Conservation (phyloP, 345 rosid genomes). For the Cardamine resedifolia region DNA sequence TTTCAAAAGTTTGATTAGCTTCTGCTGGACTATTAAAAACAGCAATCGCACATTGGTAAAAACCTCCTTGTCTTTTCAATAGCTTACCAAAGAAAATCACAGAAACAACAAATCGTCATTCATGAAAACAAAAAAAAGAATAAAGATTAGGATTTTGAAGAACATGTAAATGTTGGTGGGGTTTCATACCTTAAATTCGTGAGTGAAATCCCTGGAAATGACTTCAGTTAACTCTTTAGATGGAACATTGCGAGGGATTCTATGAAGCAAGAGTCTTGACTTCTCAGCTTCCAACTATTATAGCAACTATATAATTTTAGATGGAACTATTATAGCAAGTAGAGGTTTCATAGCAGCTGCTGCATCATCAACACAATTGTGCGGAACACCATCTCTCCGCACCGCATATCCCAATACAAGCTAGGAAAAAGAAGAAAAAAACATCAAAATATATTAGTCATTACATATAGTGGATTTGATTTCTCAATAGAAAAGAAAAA, state of each 20-base stretch:
- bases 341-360: slow-evolving; percentile 74
- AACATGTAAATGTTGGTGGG: too few species aligned
- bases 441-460: neutral
- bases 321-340: slow-evolving; percentile 59
- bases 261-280: slow-evolving; percentile 66
- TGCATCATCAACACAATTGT: slow-evolving; percentile 74
- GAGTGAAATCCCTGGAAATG: slow-evolving; percentile 46
- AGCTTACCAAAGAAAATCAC: slow-evolving; percentile 33
- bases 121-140: too few species aligned
- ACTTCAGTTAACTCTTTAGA: too few species aligned
- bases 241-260: slow-evolving; percentile 52
- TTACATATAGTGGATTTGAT: neutral
- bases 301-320: too few species aligned
- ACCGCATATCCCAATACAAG: slow-evolving; percentile 61
- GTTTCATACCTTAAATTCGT: slow-evolving; percentile 51
- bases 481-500: too few species aligned
- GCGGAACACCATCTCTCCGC: slow-evolving; percentile 58
- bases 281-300: too few species aligned
- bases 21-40: slow-evolving; percentile 49
- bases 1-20: slow-evolving; percentile 60
- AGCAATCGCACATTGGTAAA: slow-evolving; percentile 45
- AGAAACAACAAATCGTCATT: neutral
- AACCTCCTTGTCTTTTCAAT: slow-evolving; percentile 42
- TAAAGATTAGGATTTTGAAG: too few species aligned
- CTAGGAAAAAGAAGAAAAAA: slow-evolving; percentile 36